Evolutionary conservation across 1,284 basidiomycete species (phyloP).

Genomic region (Kwoniella shivajii): DNA sequence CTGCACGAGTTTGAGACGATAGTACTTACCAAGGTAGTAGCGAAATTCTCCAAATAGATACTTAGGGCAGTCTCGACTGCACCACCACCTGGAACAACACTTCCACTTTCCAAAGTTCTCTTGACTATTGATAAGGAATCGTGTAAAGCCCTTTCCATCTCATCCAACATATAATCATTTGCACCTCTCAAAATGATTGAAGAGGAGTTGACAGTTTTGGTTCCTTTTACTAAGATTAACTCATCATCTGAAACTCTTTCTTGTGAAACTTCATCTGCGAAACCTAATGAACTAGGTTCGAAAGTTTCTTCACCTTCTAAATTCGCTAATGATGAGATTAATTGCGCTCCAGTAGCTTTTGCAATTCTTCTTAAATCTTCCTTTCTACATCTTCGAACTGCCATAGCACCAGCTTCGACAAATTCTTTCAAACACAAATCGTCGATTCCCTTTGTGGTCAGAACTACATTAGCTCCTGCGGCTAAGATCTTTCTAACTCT

Average conservation of each 20-base stretch:
- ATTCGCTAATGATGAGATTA: constrained; percentile 92
- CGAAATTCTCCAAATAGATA: constrained; percentile 99
- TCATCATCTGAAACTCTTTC: constrained; percentile 99
- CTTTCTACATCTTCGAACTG: constrained; percentile 94
- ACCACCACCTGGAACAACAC: constrained; percentile 95
- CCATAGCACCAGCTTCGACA: constrained; percentile 98
- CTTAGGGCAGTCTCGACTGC: constrained; percentile 96
- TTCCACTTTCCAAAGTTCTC: constrained; percentile 92
- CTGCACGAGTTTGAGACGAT: not conserved
- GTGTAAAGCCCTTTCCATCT: constrained; percentile 97
- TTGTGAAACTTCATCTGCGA: constrained; percentile 93
- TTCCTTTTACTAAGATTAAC: constrained; percentile 94
- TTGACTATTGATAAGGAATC: constrained; percentile 96
- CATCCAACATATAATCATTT: constrained; percentile 99
- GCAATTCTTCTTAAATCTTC: constrained; percentile 97
- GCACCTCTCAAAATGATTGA: constrained; percentile 95
- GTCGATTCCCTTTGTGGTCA: constrained; percentile 99
- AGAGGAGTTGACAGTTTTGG: constrained; percentile 90
- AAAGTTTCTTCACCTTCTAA: constrained; percentile 98
- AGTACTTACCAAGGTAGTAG: constrained; percentile 80
- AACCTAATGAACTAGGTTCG: constrained; percentile 84
- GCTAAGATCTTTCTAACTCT: constrained; percentile 94
- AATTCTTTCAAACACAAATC: constrained; percentile 98
- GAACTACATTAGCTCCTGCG: constrained; percentile 92
- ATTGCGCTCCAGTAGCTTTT: constrained; percentile 92